phyloP scores from a whole-genome alignment of 352 stramenopile species.

The Pythium aphanidermatum region DNA sequence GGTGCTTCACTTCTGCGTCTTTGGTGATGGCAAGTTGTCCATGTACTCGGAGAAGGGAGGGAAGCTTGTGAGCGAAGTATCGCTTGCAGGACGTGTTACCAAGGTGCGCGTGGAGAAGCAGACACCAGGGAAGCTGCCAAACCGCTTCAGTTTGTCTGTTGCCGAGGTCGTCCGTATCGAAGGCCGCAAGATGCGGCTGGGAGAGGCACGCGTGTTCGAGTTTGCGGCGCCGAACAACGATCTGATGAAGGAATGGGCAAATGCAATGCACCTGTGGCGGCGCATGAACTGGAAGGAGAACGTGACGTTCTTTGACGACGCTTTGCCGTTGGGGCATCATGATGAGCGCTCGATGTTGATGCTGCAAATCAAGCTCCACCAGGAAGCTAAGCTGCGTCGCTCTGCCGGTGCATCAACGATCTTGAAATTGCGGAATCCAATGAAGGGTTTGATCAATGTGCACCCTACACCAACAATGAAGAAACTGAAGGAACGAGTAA shows the following conservation, averaged over 20 bases:
- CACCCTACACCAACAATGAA: slow-evolving; percentile 59
- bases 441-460: slow-evolving; percentile 50
- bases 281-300: slow-evolving; percentile 87
- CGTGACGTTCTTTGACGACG: slow-evolving; percentile 77
- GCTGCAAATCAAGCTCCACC: slow-evolving; percentile 47
- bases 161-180: slow-evolving; percentile 68
- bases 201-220: slow-evolving; percentile 51
- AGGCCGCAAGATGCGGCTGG: slow-evolving; percentile 73
- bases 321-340: slow-evolving; percentile 37
- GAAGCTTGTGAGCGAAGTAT: slow-evolving; percentile 49
- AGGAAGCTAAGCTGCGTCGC: slow-evolving; percentile 38
- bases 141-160: slow-evolving; percentile 65
- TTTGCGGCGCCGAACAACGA: slow-evolving; percentile 65
- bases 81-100: slow-evolving; percentile 62
- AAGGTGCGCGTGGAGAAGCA: slow-evolving; percentile 74
- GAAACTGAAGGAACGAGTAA: slow-evolving; percentile 45
- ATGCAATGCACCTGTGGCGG: slow-evolving; percentile 74
- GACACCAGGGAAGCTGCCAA: slow-evolving; percentile 52
- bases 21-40: slow-evolving; percentile 65
- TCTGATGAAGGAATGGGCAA: slow-evolving; percentile 85
- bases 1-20: slow-evolving; percentile 71
- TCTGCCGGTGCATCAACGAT: slow-evolving; percentile 20
- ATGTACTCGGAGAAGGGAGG: slow-evolving; percentile 73
- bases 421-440: slow-evolving; percentile 51
- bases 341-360: slow-evolving; percentile 57